Base-by-base conservation (phyloP, 345 rosid species). In the Eucalyptus regnans region DNA sequence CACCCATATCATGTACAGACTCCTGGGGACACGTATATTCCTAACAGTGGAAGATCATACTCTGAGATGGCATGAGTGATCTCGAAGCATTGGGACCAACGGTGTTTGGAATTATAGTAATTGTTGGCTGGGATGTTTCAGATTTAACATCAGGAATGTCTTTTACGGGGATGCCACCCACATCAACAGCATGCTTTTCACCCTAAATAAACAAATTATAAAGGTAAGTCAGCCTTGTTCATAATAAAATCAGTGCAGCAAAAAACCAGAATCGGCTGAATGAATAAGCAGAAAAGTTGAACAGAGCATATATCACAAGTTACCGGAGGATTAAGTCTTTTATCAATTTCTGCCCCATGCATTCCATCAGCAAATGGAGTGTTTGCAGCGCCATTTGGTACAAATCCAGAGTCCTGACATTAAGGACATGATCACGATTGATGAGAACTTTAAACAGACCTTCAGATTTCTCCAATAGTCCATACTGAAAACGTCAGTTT, bases 301-400 rank as follows among this genome's bases (percentile, higher is more conserved):
- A 62, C 43, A 18, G 22, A 50, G 76, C 80, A 49, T 31, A 62
- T 86, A 37, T 85, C 84, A 48, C 64, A 84, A 93, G 95, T 92
- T 91, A 97, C 99, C 87, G 50, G 71, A 92, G 93, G 97, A 86
- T 91, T 92, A 88, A 95, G 88, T 92, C 96, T 95, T 89, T 91
- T 91, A 89, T 95, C 99, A 87, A 94, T 95, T 94, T 97, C 99
- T 86, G 89, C 92, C 76, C 97, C 97, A 87, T 92, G 94, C 94
- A 97, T 94, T 91, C 99, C 99, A 92, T 98, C 99, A 71, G 71
- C 33, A 51, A 96, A 68, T 58, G 97, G 95, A 89, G 93, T 93
- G 89, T 60, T 90, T 79, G 86, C 83, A 90, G 91, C 93, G 41
- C 98, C 99, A 91, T 94, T 97, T 92, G 97, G 92, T 84, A 93